These are phyloP conservation scores for Candida coquimbonensis DNA, from an alignment of 805 yeast species.

Conservation along the genomic window DNA sequence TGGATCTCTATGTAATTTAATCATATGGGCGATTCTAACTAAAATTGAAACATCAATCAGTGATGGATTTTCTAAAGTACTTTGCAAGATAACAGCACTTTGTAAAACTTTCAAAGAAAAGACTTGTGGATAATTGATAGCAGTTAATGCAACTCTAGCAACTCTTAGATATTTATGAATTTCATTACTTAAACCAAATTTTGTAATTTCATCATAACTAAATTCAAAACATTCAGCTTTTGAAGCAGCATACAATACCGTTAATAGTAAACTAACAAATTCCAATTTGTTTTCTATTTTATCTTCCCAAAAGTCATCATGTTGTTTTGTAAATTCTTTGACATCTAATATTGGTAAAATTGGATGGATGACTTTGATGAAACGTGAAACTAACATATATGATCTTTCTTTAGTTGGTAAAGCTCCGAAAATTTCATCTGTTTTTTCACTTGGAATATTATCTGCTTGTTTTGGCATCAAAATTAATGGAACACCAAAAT, in stretches of 20 bases:
- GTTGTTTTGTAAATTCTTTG: constrained; percentile 35
- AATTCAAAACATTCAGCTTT: constrained; percentile 54
- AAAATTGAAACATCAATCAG: constrained; percentile 49
- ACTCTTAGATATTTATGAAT: constrained; percentile 44
- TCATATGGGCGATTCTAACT: constrained; percentile 47
- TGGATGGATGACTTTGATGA: constrained; percentile 46
- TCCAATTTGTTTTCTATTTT: constrained; percentile 28
- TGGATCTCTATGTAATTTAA: constrained; percentile 56
- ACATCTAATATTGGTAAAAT: constrained; percentile 47
- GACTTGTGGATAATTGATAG: constrained; percentile 44
- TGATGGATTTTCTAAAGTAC: constrained; percentile 49
- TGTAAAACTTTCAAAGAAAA: constrained; percentile 33
- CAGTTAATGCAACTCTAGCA: constrained; percentile 41
- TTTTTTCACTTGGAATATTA: constrained; percentile 20
- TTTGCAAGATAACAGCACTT: constrained; percentile 44
- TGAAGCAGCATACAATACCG: constrained; percentile 51
- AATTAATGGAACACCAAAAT: constrained; percentile 20
- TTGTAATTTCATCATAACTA: constrained; percentile 32
- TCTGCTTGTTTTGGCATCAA: constrained; percentile 19
- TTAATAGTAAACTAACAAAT: constrained; percentile 43
- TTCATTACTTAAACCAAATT: constrained; percentile 31
- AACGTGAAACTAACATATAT: constrained; percentile 40
- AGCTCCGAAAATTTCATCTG: constrained; percentile 31
- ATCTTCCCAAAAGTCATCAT: constrained; percentile 43
- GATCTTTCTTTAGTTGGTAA: constrained; percentile 42